Conservation (phyloP, 305 asterid species). For the Fraxinus xanthoxyloides region DNA sequence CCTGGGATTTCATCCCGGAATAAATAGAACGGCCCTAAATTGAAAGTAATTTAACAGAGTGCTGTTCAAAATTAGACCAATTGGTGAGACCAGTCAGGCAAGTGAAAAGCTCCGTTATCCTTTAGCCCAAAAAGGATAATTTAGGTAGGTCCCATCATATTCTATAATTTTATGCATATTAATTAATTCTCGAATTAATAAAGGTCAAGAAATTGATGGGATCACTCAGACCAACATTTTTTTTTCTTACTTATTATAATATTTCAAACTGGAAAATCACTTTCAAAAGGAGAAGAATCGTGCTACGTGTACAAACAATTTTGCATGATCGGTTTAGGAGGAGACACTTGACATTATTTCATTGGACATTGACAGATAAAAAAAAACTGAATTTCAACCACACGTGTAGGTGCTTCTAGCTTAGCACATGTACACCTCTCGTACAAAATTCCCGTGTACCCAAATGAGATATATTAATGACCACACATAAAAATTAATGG, state of each 20-base stretch:
- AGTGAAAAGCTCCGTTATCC: not conserved
- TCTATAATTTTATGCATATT: slow-evolving; percentile 9
- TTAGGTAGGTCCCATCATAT: slow-evolving; percentile 18
- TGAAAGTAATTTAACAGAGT: not conserved
- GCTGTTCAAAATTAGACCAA: slow-evolving; percentile 6
- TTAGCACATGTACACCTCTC: no score
- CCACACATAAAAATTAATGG: not conserved
- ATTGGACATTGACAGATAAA: no score
- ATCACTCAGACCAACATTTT: not conserved
- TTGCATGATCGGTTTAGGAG: no score
- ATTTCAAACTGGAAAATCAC: not conserved
- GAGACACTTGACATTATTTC: no score
- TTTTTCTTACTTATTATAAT: not conserved
- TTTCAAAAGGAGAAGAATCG: not conserved
- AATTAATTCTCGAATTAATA: slow-evolving; percentile 25
- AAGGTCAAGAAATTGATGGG: slow-evolving; percentile 20
- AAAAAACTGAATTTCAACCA: no score
- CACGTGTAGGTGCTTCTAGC: no score
- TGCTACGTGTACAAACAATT: no score
- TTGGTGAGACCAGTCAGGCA: slow-evolving; percentile 13
- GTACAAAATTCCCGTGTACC: no score
- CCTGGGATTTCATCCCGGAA: no score
- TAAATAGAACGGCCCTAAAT: no score
- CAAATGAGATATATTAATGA: not conserved
- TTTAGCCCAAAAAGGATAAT: slow-evolving; percentile 6